Evolutionary conservation across 345 rosid genomes (phyloP).

Genomic region (Ceriops decandra): DNA sequence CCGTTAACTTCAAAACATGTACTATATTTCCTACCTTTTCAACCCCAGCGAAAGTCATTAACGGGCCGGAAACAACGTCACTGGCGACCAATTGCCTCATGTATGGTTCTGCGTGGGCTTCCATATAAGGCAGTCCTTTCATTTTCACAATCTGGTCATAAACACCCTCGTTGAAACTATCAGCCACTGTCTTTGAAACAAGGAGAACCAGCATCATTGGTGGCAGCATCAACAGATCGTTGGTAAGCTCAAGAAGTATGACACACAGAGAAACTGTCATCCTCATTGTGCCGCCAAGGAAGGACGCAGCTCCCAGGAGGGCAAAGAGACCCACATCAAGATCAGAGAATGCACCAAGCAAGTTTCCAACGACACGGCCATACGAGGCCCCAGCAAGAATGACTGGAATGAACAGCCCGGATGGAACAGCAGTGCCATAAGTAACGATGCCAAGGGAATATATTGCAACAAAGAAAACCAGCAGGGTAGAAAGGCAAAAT

Average conservation of each 20-base stretch:
- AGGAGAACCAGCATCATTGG: slow-evolving; percentile 84
- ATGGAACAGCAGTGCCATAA: slow-evolving; percentile 87
- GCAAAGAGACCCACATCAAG: slow-evolving; percentile 80
- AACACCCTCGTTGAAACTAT: slow-evolving; percentile 77
- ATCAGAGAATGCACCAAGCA: slow-evolving; percentile 50
- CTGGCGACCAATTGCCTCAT: slow-evolving; percentile 72
- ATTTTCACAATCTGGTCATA: slow-evolving; percentile 81
- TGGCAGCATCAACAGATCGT: slow-evolving; percentile 78
- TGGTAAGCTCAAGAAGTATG: slow-evolving; percentile 87
- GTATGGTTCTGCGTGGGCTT: slow-evolving; percentile 91
- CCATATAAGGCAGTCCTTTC: slow-evolving; percentile 87
- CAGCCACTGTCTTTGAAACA: slow-evolving; percentile 82
- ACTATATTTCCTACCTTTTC: slow-evolving; percentile 69
- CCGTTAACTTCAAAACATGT: slow-evolving; percentile 47
- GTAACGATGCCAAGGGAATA: slow-evolving; percentile 78
- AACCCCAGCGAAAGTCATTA: slow-evolving; percentile 54
- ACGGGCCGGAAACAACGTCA: slow-evolving; percentile 69
- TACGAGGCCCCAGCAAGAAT: slow-evolving; percentile 93
- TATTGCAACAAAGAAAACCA: slow-evolving; percentile 60
- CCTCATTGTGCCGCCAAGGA: slow-evolving; percentile 97
- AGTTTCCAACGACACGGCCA: slow-evolving; percentile 70
- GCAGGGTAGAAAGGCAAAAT: slow-evolving; percentile 61
- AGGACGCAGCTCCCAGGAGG: slow-evolving; percentile 94
- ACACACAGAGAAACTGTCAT: slow-evolving; percentile 93
- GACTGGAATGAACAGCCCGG: slow-evolving; percentile 95